Conservation (phyloP, 2,329 filamentous ascomycete species). For the Colletotrichum shisoi region DNA sequence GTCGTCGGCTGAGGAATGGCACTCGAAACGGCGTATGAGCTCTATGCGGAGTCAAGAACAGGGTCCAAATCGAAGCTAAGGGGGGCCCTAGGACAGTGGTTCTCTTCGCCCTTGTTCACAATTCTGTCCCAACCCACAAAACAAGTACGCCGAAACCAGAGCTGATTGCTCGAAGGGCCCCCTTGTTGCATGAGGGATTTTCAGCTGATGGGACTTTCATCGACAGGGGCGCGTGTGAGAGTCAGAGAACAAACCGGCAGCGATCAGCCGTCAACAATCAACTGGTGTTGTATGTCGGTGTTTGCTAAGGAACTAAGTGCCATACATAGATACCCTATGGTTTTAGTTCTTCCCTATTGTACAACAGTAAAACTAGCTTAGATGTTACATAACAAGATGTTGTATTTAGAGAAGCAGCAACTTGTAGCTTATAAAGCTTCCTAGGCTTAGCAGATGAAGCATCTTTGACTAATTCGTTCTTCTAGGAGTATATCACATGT, state of each 20-base stretch:
- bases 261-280: too few relatives aligned
- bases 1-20: background rate
- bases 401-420: constrained; percentile 8
- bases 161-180: background rate
- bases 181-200: background rate
- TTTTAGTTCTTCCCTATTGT: constrained; percentile 3
- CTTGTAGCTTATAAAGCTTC: background rate
- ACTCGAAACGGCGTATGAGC: too few relatives aligned
- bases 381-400: background rate
- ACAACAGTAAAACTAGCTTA: background rate
- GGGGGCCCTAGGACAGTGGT: background rate
- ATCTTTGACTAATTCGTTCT: background rate
- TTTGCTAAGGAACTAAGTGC: background rate
- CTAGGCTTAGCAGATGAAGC: background rate
- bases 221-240: constrained; percentile 5
- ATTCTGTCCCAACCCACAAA: background rate
- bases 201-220: background rate
- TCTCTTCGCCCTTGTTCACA: background rate
- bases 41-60: background rate
- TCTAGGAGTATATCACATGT: background rate
- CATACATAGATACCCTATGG: background rate
- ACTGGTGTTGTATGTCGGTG: background rate
- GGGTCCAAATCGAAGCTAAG: constrained; percentile 4
- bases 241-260: background rate
- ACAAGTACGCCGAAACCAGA: background rate